Evolutionary conservation across 2,329 filamentous ascomycete species (phyloP).

Genomic region (Aspergillus sp.): DNA sequence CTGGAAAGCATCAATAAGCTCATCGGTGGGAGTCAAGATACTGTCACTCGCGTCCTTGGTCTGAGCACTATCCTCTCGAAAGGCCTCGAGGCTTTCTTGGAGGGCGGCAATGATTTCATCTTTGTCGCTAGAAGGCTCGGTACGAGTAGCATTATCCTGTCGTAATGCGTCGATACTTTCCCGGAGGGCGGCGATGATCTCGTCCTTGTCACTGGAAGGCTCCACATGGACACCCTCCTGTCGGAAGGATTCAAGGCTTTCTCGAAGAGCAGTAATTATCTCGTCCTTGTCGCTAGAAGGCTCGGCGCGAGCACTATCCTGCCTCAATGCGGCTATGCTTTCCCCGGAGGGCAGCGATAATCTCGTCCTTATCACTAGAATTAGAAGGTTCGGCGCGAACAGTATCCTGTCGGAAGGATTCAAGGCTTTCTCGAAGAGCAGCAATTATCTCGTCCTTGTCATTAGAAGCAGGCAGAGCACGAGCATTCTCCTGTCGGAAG

Average conservation of each 20-base stretch:
- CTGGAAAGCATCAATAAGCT: slow-evolving; percentile 58
- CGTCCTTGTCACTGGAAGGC: slow-evolving; percentile 51
- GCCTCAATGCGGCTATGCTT: no score
- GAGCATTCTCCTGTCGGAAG: slow-evolving; percentile 47
- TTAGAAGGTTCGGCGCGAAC: slow-evolving; percentile 28
- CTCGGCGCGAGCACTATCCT: slow-evolving; percentile 18
- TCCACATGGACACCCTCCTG: slow-evolving; percentile 43
- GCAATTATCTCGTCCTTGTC: slow-evolving; percentile 64
- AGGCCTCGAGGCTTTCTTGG: slow-evolving; percentile 38
- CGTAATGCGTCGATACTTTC: slow-evolving; percentile 34
- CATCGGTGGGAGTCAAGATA: slow-evolving; percentile 50
- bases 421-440: slow-evolving; percentile 39
- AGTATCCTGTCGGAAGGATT: slow-evolving; percentile 47
- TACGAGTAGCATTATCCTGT: slow-evolving; percentile 15
- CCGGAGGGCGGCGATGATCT: slow-evolving; percentile 54
- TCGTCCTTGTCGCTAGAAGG: slow-evolving; percentile 56
- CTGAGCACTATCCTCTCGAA: slow-evolving; percentile 49
- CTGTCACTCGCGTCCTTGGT: slow-evolving; percentile 53
- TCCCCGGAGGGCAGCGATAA: slow-evolving; percentile 46
- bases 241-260: slow-evolving; percentile 38
- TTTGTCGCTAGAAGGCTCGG: slow-evolving; percentile 39
- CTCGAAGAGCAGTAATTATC: slow-evolving; percentile 52
- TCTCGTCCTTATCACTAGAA: slow-evolving; percentile 54
- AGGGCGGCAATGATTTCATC: slow-evolving; percentile 61
- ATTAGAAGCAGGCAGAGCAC: slow-evolving; percentile 8